Evolutionary conservation across 306 rosid genomes (phyloP).

Genomic region (Hylodesmum podocarpum): DNA sequence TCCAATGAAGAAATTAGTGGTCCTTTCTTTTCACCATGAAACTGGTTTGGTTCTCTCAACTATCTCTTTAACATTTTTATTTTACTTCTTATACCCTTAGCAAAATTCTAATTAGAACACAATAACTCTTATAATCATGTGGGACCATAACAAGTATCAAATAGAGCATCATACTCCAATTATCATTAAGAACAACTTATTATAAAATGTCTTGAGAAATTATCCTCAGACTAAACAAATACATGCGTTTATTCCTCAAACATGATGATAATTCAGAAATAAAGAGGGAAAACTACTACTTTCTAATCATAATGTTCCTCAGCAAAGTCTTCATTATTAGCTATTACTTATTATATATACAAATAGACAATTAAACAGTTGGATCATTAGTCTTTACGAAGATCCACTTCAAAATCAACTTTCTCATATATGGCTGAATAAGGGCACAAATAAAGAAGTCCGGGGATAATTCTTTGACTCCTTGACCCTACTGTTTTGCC

Average conservation of each 20-base stretch:
- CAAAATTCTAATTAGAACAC: background rate
- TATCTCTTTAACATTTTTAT: background rate
- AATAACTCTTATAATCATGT: no score
- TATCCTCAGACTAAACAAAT: constrained; percentile 21
- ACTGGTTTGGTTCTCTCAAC: constrained; percentile 14
- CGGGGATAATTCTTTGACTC: constrained; percentile 4
- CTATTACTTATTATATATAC: constrained; percentile 41
- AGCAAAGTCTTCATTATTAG: background rate
- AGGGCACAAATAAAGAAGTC: background rate
- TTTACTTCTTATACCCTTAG: background rate
- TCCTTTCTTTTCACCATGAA: background rate
- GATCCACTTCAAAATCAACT: constrained; percentile 33
- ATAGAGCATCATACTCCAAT: background rate
- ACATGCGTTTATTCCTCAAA: constrained; percentile 18
- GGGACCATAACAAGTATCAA: background rate
- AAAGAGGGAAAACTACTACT: background rate
- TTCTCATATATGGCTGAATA: background rate
- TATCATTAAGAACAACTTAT: constrained; percentile 12
- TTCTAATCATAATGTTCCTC: constrained; percentile 22
- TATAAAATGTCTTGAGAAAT: constrained; percentile 20
- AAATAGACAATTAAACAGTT: constrained; percentile 28
- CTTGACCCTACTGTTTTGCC: constrained; percentile 65
- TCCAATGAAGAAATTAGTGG: background rate
- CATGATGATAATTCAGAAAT: background rate
- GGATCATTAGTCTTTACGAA: constrained; percentile 25